Conservation (phyloP, 2,329 filamentous ascomycete genomes). For the Cyclaneusma minus region DNA sequence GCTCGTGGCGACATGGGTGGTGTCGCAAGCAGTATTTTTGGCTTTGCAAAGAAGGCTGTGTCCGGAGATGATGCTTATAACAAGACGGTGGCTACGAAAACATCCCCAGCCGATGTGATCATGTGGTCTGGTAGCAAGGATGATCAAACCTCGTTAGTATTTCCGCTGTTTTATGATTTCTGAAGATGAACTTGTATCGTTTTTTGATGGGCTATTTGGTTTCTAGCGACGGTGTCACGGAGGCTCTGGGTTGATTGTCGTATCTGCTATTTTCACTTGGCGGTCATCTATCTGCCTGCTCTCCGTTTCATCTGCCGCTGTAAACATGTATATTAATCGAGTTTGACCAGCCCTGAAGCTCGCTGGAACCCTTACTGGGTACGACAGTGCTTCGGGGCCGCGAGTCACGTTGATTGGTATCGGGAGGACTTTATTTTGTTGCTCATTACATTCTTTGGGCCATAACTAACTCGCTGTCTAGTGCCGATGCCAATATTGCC, state of each 20-base stretch:
- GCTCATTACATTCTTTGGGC: constrained; percentile 10
- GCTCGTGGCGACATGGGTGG: constrained; percentile 62
- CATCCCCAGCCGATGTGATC: constrained; percentile 85
- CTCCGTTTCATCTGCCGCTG: too few species aligned
- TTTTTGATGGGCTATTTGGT: too few species aligned
- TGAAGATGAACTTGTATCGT: constrained; percentile 3
- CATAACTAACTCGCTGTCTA: constrained; percentile 20
- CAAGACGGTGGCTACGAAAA: constrained; percentile 75
- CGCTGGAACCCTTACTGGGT: neutral
- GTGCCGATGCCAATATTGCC: constrained; percentile 77
- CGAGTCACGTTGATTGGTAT: constrained; percentile 14
- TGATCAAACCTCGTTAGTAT: constrained; percentile 72
- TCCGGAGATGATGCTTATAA: constrained; percentile 64
- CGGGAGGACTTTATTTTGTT: neutral
- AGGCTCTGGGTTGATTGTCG: constrained; percentile 1
- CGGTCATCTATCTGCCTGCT: too few species aligned
- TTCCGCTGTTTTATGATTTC: constrained; percentile 12
- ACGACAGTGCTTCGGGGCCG: constrained; percentile 14
- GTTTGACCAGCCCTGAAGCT: neutral
- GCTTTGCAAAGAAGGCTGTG: constrained; percentile 77
- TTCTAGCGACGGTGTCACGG: too few species aligned
- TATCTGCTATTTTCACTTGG: too few species aligned
- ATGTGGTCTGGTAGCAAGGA: constrained; percentile 98
- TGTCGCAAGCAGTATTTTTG: constrained; percentile 66
- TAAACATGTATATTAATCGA: neutral